Percentiles rank a stretch among this genome's conserved stretches.
Conservation (phyloP, 2,329 filamentous ascomycete species). For the Microdochium bolleyi region DNA sequence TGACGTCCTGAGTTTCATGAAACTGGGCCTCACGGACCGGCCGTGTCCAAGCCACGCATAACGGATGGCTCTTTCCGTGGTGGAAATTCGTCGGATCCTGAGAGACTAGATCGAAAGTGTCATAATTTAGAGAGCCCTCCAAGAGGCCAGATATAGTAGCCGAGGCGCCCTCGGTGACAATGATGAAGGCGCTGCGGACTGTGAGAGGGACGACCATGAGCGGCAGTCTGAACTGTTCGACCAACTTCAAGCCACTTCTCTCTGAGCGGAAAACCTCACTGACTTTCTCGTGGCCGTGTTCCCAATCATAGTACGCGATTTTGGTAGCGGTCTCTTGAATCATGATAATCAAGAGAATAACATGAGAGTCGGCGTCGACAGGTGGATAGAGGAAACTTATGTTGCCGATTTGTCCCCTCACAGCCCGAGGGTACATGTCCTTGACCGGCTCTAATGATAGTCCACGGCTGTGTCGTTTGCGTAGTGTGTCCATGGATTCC, state of each 20-base stretch:
- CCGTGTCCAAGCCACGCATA: slow-evolving; percentile 82
- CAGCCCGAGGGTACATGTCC: slow-evolving; percentile 28
- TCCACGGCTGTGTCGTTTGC: slow-evolving; percentile 34
- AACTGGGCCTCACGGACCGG: slow-evolving; percentile 60
- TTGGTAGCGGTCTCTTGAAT: slow-evolving; percentile 38
- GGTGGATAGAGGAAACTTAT: slow-evolving; percentile 79
- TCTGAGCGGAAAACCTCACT: slow-evolving; percentile 32
- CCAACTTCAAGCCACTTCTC: slow-evolving; percentile 40
- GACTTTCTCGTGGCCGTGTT: slow-evolving; percentile 36
- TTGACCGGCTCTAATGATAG: slow-evolving; percentile 52
- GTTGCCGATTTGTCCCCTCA: slow-evolving; percentile 71
- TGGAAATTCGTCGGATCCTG: slow-evolving; percentile 34
- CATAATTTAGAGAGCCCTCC: slow-evolving; percentile 39
- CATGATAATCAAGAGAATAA: slow-evolving; percentile 67
- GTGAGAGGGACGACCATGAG: slow-evolving; percentile 65
- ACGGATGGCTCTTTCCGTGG: slow-evolving; percentile 39
- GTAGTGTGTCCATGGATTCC: slow-evolving; percentile 45
- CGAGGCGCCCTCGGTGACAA: slow-evolving; percentile 55
- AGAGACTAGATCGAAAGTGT: slow-evolving; percentile 31
- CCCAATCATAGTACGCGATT: slow-evolving; percentile 55
- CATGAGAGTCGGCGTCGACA: slow-evolving; percentile 55
- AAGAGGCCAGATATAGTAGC: slow-evolving; percentile 47
- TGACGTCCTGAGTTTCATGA: slow-evolving; percentile 60
- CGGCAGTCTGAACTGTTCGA: slow-evolving; percentile 49
- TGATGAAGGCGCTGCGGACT: slow-evolving; percentile 61